Evolutionary conservation across 1,284 basidiomycete species (phyloP), one percentile per base, ranked within the genome.

Genomic region (Inonotus hispidus): DNA sequence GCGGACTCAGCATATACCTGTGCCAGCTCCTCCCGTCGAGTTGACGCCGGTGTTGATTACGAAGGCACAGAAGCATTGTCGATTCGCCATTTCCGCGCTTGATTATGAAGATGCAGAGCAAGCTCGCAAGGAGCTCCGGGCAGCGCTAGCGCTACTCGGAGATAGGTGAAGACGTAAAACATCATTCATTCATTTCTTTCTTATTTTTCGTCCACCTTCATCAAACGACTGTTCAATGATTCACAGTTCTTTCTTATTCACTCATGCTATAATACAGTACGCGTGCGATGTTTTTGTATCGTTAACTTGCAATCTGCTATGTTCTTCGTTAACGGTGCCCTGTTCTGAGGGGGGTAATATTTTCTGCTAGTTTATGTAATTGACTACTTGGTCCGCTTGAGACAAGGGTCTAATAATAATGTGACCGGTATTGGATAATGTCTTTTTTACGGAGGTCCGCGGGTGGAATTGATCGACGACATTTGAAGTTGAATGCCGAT

Each of bases 81-180:
- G 83, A 58, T 96, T 88, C 75, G 95, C 95, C 6, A 93, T 96
- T 63, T 93, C 91, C 21, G 85, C 95, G 19, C 75, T 98, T 61
- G 93, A 97, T 69, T 98, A 94, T 71, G 95, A 97, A 70, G 95
- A 98, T 72, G 79, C 80, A 14, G 88, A 90, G 66, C 88, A 90
- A 66, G 94, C 94, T 23, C 79, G 82, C 68, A 87, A 83, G 70
- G 92, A 97, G 73, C 73, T 97, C 66, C 78, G 83, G 65, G 78
- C 82, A 38, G 94, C 94, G 19, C 75, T 96, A 65, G 80, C 77
- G 38, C 74, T 87, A 61, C 76, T 96, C n/a, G 92, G 87, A 11
- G 77, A 63, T 13, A 19, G 41, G 13, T 59, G 50, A 38, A 37
- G 13, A 7, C 3, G 6, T 41, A 13, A 16, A 27, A 6, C 11